These are phyloP conservation scores for Penicillium sp. DNA, from an alignment of 2,329 filamentous ascomycete species.

Conservation along the genomic window DNA sequence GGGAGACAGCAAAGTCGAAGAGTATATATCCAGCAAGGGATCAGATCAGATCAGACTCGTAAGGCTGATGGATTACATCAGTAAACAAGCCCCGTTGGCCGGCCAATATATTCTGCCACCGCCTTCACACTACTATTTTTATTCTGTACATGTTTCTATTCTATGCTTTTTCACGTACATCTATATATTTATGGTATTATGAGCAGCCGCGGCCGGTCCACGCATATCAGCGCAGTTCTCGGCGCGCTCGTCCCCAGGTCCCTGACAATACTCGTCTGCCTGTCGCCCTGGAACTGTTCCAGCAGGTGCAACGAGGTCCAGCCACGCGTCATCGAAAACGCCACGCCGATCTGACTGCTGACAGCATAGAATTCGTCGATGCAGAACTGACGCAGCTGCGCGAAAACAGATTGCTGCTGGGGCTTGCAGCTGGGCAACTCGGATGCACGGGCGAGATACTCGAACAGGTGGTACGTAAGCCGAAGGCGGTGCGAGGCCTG, in stretches of 20 bases:
- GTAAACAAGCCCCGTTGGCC: conserved; percentile 19
- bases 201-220: neutral
- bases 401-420: neutral
- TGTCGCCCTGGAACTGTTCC: neutral
- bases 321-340: neutral
- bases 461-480: neutral
- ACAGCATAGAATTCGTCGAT: neutral
- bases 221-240: neutral
- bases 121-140: conserved; percentile 3
- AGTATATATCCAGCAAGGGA: neutral
- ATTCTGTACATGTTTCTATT: neutral
- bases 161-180: too few species aligned
- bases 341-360: neutral
- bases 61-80: conserved; percentile 9
- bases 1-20: neutral
- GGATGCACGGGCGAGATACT: neutral
- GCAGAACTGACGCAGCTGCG: neutral
- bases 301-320: neutral
- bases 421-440: neutral
- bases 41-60: neutral
- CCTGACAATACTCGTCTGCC: neutral
- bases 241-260: neutral
- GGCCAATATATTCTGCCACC: conserved; percentile 18
- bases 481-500: neutral
- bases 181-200: neutral